phyloP scores from a whole-genome alignment of 1,139 yeast genomes.

The Yamadazyma pseudoaaseri region DNA sequence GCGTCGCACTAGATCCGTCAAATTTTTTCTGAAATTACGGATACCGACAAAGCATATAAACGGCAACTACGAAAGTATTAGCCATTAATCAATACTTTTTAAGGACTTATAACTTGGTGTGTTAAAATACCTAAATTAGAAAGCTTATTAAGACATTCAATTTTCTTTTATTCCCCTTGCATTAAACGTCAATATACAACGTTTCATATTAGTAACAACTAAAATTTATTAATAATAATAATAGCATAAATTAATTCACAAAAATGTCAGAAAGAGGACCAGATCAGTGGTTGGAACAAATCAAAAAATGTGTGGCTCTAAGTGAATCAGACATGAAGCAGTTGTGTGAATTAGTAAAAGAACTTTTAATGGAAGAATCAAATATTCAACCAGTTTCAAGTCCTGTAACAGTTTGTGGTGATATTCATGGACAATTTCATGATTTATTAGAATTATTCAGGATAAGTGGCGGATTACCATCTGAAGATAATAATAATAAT shows the following conservation, averaged over 20 bases:
- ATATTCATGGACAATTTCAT: constrained; percentile 97
- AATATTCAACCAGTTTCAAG: constrained; percentile 95
- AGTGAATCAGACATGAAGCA: constrained; percentile 96
- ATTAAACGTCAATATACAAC: no score
- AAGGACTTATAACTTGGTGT: no score
- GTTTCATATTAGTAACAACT: no score
- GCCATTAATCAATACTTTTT: no score
- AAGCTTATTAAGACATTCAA: no score
- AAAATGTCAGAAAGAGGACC: constrained; percentile 89
- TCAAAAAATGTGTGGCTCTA: constrained; percentile 83
- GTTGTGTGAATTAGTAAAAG: constrained; percentile 90
- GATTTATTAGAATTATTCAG: constrained; percentile 88
- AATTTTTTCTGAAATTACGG: neutral
- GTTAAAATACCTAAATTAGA: no score
- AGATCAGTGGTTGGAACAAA: constrained; percentile 94
- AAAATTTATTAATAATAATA: no score
- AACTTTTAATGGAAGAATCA: constrained; percentile 70
- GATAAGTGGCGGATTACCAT: constrained; percentile 89
- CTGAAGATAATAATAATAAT: constrained; percentile 47
- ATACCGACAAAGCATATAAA: neutral
- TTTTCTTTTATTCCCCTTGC: no score
- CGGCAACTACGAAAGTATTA: no score
- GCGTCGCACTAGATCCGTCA: no score
- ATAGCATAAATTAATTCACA: no score
- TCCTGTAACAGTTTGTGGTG: constrained; percentile 99